Evolutionary conservation across 2,329 filamentous ascomycete genomes (phyloP), one percentile per base, ranked within the genome.

Genomic region (Colletotrichum chlorophyti): DNA sequence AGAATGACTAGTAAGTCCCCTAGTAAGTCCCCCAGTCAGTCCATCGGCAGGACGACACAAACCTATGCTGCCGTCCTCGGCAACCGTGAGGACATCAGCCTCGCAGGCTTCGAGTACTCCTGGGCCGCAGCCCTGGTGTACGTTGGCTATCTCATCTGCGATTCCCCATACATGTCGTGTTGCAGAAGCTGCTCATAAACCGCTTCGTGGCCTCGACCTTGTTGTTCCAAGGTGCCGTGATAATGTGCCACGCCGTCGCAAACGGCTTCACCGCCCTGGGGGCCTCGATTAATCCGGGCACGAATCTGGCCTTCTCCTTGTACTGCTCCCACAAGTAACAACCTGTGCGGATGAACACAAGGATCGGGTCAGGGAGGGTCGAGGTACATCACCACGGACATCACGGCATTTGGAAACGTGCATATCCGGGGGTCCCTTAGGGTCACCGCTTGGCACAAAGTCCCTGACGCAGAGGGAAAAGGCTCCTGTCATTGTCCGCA

Each of bases 401-500:
- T 78, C 1, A 65, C 85, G 12, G 84, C 84, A 0, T 87, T 79
- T 52, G 84, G 83, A 0, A 71, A 88, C 14, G 82, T 81, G 0
- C 81, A 85, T 81, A 85, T 55, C 63, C 75, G 6, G 43, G 67
- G 52, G 12, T 42, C 64, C 3, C 52, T 69, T 11, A 62, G 84
- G 87, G 66, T 82, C 83, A 66, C 84, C 87, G 60, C 79, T 88
- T 15, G 68, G 77, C 0, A 80, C 81, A 0, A 81, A 81, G 1
- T 55, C 51, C 0, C 5, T 95, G 26, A 88, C 76, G 4, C 82
- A 88, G 48, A 79, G 85, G 42, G 90, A 94, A 63, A 84, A 85
- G 12, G 69, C 85, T 0, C 78, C 91, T 37, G 89, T 88, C 0
- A 76, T 93, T 17, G 89, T 91, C 62, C 81, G 91, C 0, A 84